These are phyloP conservation scores for Keithomyces neogunnii DNA, from an alignment of 2,329 filamentous ascomycete species.

Conservation along the genomic window DNA sequence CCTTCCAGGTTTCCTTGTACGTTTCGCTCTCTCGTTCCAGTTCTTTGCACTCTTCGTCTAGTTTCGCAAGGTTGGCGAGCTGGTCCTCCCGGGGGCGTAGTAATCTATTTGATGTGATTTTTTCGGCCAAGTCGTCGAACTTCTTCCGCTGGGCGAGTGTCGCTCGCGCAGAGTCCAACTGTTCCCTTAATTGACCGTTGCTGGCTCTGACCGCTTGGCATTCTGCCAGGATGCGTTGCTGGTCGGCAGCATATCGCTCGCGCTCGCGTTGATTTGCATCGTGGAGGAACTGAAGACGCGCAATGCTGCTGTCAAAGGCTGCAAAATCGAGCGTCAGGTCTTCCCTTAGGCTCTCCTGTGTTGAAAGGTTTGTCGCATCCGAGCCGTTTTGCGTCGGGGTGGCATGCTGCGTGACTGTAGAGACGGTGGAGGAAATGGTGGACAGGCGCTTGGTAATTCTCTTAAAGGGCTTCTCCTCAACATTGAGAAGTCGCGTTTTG, in stretches of 20 bases:
- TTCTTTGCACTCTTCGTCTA: constrained; percentile 82
- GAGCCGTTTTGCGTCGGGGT: constrained; percentile 29
- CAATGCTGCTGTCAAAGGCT: constrained; percentile 76
- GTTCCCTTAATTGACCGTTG: constrained; percentile 62
- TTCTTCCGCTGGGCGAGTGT: constrained; percentile 71
- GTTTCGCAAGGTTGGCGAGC: constrained; percentile 64
- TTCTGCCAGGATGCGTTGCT: constrained; percentile 67
- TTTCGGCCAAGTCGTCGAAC: constrained; percentile 82
- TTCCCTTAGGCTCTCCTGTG: constrained; percentile 57
- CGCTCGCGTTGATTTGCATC: constrained; percentile 78
- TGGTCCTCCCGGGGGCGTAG: constrained; percentile 82
- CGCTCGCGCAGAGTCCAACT: constrained; percentile 67
- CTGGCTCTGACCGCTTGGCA: constrained; percentile 70
- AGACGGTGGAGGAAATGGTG: constrained; percentile 55
- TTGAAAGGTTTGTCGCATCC: constrained; percentile 17
- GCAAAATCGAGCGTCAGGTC: constrained; percentile 84
- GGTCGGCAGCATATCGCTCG: constrained; percentile 73
- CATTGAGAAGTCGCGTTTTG: constrained; percentile 74
- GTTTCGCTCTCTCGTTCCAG: constrained; percentile 76
- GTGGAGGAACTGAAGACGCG: constrained; percentile 79
- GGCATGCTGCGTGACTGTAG: constrained; percentile 14
- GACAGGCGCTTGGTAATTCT: constrained; percentile 77
- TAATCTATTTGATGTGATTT: constrained; percentile 73
- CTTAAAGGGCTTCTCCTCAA: constrained; percentile 89
- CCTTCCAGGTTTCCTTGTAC: constrained; percentile 75